phyloP scores from a whole-genome alignment of 352 stramenopile genomes.

The Globisporangium emineosum region DNA sequence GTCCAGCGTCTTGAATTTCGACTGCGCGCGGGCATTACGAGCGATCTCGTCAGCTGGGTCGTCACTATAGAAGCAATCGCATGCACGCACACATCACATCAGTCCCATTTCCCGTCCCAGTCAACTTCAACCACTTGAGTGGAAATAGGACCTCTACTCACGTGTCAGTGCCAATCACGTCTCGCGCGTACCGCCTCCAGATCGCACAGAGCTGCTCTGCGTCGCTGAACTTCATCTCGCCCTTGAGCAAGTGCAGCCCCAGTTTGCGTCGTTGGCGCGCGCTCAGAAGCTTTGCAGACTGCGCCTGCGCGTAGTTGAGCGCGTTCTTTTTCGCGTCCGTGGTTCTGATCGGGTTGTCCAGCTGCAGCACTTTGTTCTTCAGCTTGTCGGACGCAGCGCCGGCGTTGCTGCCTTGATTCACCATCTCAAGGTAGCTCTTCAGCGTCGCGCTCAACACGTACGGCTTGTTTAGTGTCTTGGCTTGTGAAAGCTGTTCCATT shows the following conservation, averaged over 20 bases:
- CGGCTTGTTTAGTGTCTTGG: conserved; percentile 22
- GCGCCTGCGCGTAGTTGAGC: conserved; percentile 31
- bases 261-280: conserved; percentile 54
- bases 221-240: conserved; percentile 44
- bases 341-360: conserved; percentile 68
- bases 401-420: conserved; percentile 16
- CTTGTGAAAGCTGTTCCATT: conserved; percentile 26
- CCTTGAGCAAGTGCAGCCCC: conserved; percentile 50
- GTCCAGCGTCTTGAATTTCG: conserved; percentile 60
- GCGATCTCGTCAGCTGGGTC: conserved; percentile 15
- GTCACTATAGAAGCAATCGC: not conserved
- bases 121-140: conserved; percentile 4
- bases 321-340: conserved; percentile 28
- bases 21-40: conserved; percentile 31
- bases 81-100: not conserved
- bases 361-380: conserved; percentile 76
- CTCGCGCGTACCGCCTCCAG: conserved; percentile 56
- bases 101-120: conserved; percentile 14
- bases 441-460: conserved; percentile 31
- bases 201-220: conserved; percentile 63
- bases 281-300: conserved; percentile 58
- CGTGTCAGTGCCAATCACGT: conserved; percentile 47
- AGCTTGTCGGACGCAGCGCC: conserved; percentile 38
- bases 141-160: not conserved
- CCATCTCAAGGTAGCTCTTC: conserved; percentile 36